phyloP scores from a whole-genome alignment of 2,329 filamentous ascomycete genomes.

The Xylariaceae sp. region DNA sequence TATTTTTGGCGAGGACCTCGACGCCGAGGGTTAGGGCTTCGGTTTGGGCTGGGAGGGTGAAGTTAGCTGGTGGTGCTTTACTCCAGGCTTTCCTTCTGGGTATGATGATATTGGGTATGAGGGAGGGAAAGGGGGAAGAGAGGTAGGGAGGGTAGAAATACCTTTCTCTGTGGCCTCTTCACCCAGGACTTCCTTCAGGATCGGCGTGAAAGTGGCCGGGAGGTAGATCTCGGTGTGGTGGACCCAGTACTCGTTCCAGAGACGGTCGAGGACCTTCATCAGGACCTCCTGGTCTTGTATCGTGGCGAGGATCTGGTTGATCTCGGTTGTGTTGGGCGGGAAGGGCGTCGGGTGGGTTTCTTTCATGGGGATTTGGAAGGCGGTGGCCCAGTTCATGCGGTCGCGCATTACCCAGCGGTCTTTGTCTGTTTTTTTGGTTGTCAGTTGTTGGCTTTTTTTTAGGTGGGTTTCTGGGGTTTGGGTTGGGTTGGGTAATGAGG shows the following conservation, averaged over 20 bases:
- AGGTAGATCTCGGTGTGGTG: constrained; percentile 27
- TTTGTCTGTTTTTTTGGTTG: constrained; percentile 21
- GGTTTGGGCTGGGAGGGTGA: constrained; percentile 23
- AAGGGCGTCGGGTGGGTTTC: constrained; percentile 29
- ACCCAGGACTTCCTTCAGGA: constrained; percentile 29
- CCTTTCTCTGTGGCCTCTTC: constrained; percentile 24
- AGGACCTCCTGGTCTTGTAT: constrained; percentile 25
- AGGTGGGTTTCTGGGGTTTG: background rate
- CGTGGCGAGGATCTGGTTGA: constrained; percentile 34
- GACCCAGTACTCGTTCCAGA: constrained; percentile 34
- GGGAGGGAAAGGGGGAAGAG: background rate
- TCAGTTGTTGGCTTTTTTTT: no score
- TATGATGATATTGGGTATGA: background rate
- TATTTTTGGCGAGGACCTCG: constrained; percentile 31
- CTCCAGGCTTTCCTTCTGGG: background rate
- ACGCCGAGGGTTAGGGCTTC: constrained; percentile 30
- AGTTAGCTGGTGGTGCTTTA: background rate
- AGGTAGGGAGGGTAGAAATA: constrained; percentile 3
- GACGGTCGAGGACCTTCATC: constrained; percentile 29
- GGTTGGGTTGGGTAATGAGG: background rate
- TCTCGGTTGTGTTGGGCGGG: constrained; percentile 33
- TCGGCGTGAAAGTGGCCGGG: constrained; percentile 26
- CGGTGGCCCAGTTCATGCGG: constrained; percentile 33
- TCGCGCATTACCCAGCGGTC: constrained; percentile 35
- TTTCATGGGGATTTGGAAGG: constrained; percentile 35